These are phyloP conservation scores for Ophiobolus disseminans DNA, from an alignment of 2,329 filamentous ascomycete species.

Conservation along the genomic window DNA sequence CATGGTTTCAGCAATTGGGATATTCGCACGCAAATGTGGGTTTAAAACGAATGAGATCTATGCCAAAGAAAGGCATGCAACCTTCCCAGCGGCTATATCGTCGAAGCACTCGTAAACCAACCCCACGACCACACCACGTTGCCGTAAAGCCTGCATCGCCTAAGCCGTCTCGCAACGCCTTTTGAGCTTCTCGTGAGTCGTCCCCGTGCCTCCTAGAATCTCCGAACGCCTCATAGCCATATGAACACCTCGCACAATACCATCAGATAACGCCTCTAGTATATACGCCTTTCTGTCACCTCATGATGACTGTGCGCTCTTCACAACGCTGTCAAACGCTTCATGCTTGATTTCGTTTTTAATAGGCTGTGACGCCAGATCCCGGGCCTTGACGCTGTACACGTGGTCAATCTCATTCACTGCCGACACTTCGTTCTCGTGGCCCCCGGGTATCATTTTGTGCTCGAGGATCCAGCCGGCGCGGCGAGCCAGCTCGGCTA, in stretches of 20 bases:
- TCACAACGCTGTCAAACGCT: constrained; percentile 11
- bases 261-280: constrained; percentile 16
- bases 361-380: constrained; percentile 20
- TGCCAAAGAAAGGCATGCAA: too few species aligned
- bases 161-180: too few species aligned
- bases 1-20: too few species aligned
- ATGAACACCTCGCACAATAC: constrained; percentile 13
- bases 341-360: constrained; percentile 18
- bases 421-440: constrained; percentile 64
- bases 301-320: constrained; percentile 8
- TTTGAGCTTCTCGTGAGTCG: too few species aligned
- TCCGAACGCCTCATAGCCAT: neutral
- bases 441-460: constrained; percentile 77
- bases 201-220: too few species aligned
- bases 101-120: too few species aligned
- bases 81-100: too few species aligned
- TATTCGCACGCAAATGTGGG: too few species aligned
- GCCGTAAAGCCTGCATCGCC: too few species aligned
- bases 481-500: constrained; percentile 82
- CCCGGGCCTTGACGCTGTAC: constrained; percentile 35
- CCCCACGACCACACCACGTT: too few species aligned
- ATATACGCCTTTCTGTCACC: constrained; percentile 11
- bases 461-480: constrained; percentile 82
- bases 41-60: too few species aligned
- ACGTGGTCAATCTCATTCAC: constrained; percentile 40